A percentile compares a stretch with the other conserved stretches of the same genome.
phyloP scores from a whole-genome alignment of 352 stramenopile genomes.

The Lagenidium giganteum region DNA sequence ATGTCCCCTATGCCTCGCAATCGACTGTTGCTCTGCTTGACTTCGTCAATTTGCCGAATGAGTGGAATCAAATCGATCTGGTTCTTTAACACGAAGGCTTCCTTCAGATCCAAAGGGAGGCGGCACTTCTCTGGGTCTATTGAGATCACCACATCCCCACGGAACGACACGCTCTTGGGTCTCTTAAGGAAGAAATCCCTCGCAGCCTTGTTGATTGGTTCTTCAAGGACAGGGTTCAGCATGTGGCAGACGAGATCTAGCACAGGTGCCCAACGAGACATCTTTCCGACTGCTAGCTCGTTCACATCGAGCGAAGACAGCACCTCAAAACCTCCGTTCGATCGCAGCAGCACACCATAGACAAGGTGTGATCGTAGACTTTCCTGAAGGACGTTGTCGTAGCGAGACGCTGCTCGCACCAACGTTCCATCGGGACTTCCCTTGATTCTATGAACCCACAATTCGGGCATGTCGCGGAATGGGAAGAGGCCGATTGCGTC shows the following conservation, averaged over 20 bases:
- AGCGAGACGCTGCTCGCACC: slow-evolving; percentile 35
- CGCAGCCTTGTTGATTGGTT: slow-evolving; percentile 32
- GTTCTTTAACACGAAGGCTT: slow-evolving; percentile 63
- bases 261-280: slow-evolving; percentile 46
- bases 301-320: slow-evolving; percentile 48
- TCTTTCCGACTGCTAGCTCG: slow-evolving; percentile 35
- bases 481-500: slow-evolving; percentile 39
- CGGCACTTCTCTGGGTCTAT: slow-evolving; percentile 43
- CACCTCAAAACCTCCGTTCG: slow-evolving; percentile 16
- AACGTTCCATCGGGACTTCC: slow-evolving; percentile 38
- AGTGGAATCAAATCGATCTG: slow-evolving; percentile 61
- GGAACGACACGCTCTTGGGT: slow-evolving; percentile 14
- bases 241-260: slow-evolving; percentile 62
- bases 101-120: slow-evolving; percentile 51
- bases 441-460: slow-evolving; percentile 37
- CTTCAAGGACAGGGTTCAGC: slow-evolving; percentile 19
- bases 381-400: slow-evolving; percentile 55
- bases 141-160: slow-evolving; percentile 60
- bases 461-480: slow-evolving; percentile 54
- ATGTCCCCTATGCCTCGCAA: slow-evolving; percentile 3
- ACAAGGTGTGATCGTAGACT: slow-evolving; percentile 59
- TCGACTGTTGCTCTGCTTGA: slow-evolving; percentile 45
- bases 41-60: slow-evolving; percentile 46
- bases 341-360: slow-evolving; percentile 51
- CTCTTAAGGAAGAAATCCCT: slow-evolving; percentile 46